These are phyloP conservation scores for Calvatia gigantea DNA, from an alignment of 768 basidiomycete species.

Conservation along the genomic window DNA sequence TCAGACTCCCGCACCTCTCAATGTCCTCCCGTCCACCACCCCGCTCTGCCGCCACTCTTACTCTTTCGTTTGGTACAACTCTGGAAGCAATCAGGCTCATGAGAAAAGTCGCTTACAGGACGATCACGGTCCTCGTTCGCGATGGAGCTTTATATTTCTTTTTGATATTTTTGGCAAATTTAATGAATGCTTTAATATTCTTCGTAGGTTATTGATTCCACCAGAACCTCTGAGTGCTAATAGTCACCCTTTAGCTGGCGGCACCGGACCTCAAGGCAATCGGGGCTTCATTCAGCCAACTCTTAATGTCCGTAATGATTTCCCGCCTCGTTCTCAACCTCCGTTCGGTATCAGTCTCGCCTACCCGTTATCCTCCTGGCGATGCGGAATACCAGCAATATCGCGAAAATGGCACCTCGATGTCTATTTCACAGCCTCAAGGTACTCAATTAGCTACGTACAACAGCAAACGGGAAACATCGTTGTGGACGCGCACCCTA, in stretches of 20 bases:
- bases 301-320: slow-evolving; percentile 25
- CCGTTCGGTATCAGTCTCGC: slow-evolving; percentile 16
- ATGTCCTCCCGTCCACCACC: not conserved
- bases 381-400: not conserved
- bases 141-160: slow-evolving; percentile 27
- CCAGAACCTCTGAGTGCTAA: not conserved
- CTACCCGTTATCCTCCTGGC: not conserved
- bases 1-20: not conserved
- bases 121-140: slow-evolving; percentile 22
- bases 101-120: slow-evolving; percentile 13
- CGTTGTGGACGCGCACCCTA: not conserved
- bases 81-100: not conserved
- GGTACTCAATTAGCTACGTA: not conserved
- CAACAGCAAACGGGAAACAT: not conserved
- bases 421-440: not conserved
- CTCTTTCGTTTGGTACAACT: not conserved
- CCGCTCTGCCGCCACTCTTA: not conserved
- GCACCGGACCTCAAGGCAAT: slow-evolving; percentile 24
- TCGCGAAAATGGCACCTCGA: not conserved
- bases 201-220: slow-evolving; percentile 17
- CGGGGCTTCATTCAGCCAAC: slow-evolving; percentile 28
- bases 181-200: slow-evolving; percentile 23
- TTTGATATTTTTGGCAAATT: slow-evolving; percentile 23
- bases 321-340: slow-evolving; percentile 29
- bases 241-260: slow-evolving; percentile 15